Base-by-base conservation (phyloP, 2,329 filamentous ascomycete species). In the Microsporum audouinii region DNA sequence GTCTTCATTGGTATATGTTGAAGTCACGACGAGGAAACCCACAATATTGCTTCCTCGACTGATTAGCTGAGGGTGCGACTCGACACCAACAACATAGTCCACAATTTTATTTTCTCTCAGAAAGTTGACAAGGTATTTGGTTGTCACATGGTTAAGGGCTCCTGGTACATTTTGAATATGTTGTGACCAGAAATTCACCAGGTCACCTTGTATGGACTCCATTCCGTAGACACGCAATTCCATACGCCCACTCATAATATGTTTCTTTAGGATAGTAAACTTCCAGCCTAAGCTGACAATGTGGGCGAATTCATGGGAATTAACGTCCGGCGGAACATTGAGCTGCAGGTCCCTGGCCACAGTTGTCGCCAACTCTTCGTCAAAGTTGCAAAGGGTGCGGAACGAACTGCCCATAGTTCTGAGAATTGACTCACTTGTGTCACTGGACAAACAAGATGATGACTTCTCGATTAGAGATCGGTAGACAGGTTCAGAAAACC, bases 21-120 rank as follows among this genome's bases (percentile, higher is more conserved):
- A 80, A 0, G 89, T 94, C 12, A 94, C 88, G 27, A 90, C 82
- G 58, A 97, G 78, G 68, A 97, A 97, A 0, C 89, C 89, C 56
- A 96, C 79, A 59, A 97, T 88, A 65, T 96, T 95, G 45, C 82
- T 81, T 68, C 89, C 89, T 66, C 91, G 85, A 39, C 82, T 80
- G 23, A 95, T 94, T 59, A 97, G 84, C 69, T 96, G 91, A 0
- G 91, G 90, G 69, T 97, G 94, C 36, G 92, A 96, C 61, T 91
- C 91, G 12, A 92, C 85, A 1, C 92, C 89, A 58, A 96, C 82
- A 53, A 99, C 85, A 72, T 96, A 97, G 62, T 91, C 84, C 29
- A 95, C 83, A 31, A 97, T 78, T 59, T 85, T 84, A 43, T 87
- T 86, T 5, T 80, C 76, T 14, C 87, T 78, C 38, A 97, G 77